A percentile compares a stretch with the other conserved stretches of the same genome.
These are phyloP conservation scores for Trypanosoma conorhini DNA, from an alignment of 208 protist genomes.

Conservation along the genomic window DNA sequence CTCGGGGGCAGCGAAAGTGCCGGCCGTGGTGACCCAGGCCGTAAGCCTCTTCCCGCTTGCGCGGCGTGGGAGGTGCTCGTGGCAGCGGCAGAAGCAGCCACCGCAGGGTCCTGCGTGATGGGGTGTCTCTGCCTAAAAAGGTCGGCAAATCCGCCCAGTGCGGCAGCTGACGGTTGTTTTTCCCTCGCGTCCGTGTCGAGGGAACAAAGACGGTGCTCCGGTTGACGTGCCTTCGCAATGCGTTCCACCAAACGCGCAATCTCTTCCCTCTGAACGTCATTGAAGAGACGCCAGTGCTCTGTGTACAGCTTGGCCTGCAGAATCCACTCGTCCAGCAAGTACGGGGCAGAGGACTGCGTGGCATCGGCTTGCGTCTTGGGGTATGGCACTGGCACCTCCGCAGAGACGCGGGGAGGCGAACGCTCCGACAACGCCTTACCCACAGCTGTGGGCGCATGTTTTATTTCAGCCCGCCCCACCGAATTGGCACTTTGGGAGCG, in stretches of 20 bases:
- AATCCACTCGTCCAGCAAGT: conserved; percentile 11
- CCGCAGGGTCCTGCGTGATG: neutral
- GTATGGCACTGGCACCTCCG: neutral
- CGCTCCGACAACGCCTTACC: neutral
- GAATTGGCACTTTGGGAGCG: neutral
- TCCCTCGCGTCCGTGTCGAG: neutral
- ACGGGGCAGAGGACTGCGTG: neutral
- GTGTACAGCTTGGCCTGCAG: conserved; percentile 27
- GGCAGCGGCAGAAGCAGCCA: neutral
- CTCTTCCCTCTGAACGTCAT: conserved; percentile 55
- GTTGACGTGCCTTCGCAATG: conserved; percentile 35
- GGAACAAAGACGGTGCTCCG: neutral
- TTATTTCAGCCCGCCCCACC: neutral
- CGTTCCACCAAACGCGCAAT: conserved; percentile 33
- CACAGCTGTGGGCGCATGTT: neutral
- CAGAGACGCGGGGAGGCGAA: neutral
- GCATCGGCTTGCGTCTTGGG: neutral
- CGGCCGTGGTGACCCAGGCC: neutral
- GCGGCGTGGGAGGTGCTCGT: neutral
- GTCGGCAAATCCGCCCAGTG: neutral
- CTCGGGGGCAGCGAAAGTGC: neutral
- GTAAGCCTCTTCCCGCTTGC: neutral
- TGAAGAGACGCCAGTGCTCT: conserved; percentile 59
- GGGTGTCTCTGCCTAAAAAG: neutral
- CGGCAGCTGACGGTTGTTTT: no score